These are phyloP conservation scores for Camellia oleifera DNA, from an alignment of 179 eudicot species.

Conservation along the genomic window DNA sequence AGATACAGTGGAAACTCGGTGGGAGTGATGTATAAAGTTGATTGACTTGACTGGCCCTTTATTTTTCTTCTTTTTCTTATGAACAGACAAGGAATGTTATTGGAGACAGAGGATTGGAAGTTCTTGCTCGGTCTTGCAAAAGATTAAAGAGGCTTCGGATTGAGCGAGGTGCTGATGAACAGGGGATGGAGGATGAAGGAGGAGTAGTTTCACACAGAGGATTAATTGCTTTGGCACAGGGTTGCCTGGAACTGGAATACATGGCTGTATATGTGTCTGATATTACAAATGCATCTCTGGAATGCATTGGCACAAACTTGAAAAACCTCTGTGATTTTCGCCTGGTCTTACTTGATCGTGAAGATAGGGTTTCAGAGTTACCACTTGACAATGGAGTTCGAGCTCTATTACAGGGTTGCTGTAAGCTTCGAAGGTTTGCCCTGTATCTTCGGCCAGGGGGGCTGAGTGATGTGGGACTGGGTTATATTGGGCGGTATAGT, in stretches of 20 bases:
- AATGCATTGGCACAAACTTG: constrained; percentile 44
- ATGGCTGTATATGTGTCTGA: constrained; percentile 58
- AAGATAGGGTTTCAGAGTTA: constrained; percentile 46
- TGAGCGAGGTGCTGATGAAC: constrained; percentile 66
- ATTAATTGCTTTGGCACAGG: constrained; percentile 50
- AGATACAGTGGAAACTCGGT: neutral
- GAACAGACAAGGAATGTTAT: constrained; percentile 59
- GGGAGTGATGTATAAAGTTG: neutral
- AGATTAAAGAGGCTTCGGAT: constrained; percentile 60
- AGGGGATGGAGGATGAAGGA: constrained; percentile 39
- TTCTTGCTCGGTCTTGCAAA: constrained; percentile 53
- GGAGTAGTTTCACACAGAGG: constrained; percentile 65
- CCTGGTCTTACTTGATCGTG: constrained; percentile 58
- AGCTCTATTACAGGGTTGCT: constrained; percentile 62
- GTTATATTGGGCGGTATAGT: constrained; percentile 54
- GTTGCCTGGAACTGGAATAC: constrained; percentile 64
- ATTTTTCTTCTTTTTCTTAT: neutral
- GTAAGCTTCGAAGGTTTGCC: constrained; percentile 54
- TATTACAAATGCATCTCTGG: constrained; percentile 61
- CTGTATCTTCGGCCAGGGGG: constrained; percentile 63
- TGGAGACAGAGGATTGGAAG: constrained; percentile 67
- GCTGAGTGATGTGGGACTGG: constrained; percentile 53
- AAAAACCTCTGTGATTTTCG: constrained; percentile 60
- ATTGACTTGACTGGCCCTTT: neutral
- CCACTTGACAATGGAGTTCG: constrained; percentile 72